Conservation (phyloP, 495 filamentous ascomycete genomes). For the Cairneyella variabilis region DNA sequence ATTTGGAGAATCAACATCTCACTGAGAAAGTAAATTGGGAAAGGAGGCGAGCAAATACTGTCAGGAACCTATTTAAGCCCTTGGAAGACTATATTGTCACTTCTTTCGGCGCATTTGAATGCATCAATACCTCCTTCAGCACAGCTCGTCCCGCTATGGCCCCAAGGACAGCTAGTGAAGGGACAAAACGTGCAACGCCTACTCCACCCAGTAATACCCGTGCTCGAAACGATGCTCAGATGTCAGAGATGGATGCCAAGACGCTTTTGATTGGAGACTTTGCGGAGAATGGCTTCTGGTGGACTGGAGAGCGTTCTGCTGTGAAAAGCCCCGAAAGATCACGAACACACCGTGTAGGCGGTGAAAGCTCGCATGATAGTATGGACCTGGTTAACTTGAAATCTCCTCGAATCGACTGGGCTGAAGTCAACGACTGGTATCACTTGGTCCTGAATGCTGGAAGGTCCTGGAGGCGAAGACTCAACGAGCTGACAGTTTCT, state of each 20-base stretch:
- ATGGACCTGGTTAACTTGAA: slow-evolving; percentile 48
- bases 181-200: slow-evolving; percentile 18
- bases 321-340: slow-evolving; percentile 30
- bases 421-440: slow-evolving; percentile 71
- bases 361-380: slow-evolving; percentile 1
- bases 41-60: background rate
- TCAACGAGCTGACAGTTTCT: slow-evolving; percentile 36
- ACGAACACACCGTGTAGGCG: slow-evolving; percentile 24
- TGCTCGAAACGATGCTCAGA: slow-evolving; percentile 19
- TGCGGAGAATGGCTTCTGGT: slow-evolving; percentile 82
- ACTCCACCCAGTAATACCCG: background rate
- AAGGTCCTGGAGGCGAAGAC: slow-evolving; percentile 50
- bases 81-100: slow-evolving; percentile 72
- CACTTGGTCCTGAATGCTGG: slow-evolving; percentile 64
- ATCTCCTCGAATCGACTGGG: slow-evolving; percentile 75
- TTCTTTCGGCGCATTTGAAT: slow-evolving; percentile 64
- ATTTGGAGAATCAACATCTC: background rate
- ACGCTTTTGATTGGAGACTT: slow-evolving; percentile 75
- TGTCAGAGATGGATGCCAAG: slow-evolving; percentile 68
- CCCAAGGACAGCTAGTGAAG: slow-evolving; percentile 39
- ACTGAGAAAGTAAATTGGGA: background rate
- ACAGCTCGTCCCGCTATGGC: slow-evolving; percentile 34
- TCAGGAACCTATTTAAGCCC: slow-evolving; percentile 55
- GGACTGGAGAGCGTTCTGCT: slow-evolving; percentile 59
- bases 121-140: slow-evolving; percentile 70